Evolutionary conservation across 345 rosid species (phyloP).

Genomic region (Hibiscus mutabilis): DNA sequence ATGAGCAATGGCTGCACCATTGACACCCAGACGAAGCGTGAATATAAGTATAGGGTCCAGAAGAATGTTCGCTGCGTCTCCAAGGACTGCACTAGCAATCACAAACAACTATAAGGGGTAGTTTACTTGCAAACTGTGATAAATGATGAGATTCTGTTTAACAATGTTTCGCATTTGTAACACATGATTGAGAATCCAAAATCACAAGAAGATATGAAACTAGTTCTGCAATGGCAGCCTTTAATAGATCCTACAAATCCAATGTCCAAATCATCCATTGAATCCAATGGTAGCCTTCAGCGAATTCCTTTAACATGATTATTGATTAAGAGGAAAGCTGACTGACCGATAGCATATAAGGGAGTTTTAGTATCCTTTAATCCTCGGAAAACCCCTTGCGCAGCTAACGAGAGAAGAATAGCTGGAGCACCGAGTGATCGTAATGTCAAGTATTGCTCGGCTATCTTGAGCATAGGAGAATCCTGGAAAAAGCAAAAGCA

Average conservation of each 20-base stretch:
- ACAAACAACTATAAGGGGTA: slow-evolving; percentile 1
- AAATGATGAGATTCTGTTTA: neutral
- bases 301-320: neutral
- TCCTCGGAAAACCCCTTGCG: slow-evolving; percentile 63
- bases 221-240: neutral
- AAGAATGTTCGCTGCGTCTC: slow-evolving; percentile 40
- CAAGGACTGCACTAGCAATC: slow-evolving; percentile 32
- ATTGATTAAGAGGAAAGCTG: neutral
- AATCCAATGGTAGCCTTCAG: neutral
- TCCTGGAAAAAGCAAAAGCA: slow-evolving; percentile 24
- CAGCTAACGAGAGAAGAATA: slow-evolving; percentile 48
- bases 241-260: neutral
- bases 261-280: neutral
- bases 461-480: slow-evolving; percentile 50
- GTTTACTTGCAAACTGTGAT: neutral
- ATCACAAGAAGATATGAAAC: neutral
- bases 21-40: slow-evolving; percentile 34
- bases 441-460: slow-evolving; percentile 44
- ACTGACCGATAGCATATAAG: slow-evolving; percentile 31
- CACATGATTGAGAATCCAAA: neutral
- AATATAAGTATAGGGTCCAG: slow-evolving; percentile 51
- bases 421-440: slow-evolving; percentile 65
- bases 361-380: slow-evolving; percentile 59
- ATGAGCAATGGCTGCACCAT: slow-evolving; percentile 66
- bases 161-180: neutral